A percentile compares a stretch with the other conserved stretches of the same genome.
Conservation (phyloP, 2,329 filamentous ascomycete genomes). For the Diaporthe australafricana region DNA sequence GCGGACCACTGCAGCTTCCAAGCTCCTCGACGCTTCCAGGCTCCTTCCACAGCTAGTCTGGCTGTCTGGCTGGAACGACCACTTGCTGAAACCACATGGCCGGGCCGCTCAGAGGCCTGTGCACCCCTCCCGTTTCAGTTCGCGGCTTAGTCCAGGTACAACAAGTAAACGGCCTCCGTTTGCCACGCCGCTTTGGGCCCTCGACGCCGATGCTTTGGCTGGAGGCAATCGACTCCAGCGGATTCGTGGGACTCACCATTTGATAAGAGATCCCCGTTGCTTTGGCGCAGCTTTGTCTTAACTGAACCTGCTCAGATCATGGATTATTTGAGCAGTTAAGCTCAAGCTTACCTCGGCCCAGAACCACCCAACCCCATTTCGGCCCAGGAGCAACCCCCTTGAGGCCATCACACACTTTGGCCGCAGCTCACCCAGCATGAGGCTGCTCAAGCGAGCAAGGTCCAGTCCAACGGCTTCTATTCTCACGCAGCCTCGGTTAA, state of each 20-base stretch:
- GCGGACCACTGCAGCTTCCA: neutral
- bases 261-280: neutral
- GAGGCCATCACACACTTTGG: conserved; percentile 18
- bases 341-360: neutral
- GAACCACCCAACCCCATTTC: neutral
- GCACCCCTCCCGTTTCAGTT: conserved; percentile 12
- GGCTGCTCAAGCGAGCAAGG: neutral
- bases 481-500: neutral
- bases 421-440: conserved; percentile 1
- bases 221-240: conserved; percentile 1
- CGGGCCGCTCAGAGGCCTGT: conserved; percentile 13
- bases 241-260: neutral
- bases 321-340: neutral
- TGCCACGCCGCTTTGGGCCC: neutral
- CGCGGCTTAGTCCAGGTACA: neutral
- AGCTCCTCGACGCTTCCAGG: conserved; percentile 6
- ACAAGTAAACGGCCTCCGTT: neutral
- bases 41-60: neutral
- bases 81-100: conserved; percentile 21
- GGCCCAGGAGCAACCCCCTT: neutral
- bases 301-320: neutral
- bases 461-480: neutral
- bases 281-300: too few species aligned
- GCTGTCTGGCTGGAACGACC: too few species aligned
- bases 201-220: neutral